phyloP scores from a whole-genome alignment of 495 filamentous ascomycete genomes.

The Neurospora sp. region DNA sequence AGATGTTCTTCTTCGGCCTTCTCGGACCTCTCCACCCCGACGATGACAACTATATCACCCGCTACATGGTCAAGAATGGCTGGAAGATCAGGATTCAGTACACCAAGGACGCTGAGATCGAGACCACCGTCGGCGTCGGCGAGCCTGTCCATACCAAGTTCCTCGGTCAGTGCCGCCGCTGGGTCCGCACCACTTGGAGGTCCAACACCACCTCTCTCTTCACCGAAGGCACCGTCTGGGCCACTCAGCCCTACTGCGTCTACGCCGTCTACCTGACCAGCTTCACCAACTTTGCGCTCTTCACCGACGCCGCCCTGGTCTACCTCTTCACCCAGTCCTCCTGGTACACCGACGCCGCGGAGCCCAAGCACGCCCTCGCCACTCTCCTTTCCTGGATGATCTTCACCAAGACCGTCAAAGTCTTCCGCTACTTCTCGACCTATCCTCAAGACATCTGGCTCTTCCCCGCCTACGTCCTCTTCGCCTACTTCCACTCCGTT shows the following conservation, averaged over 20 bases:
- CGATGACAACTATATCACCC: conserved; percentile 62
- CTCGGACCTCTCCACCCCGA: conserved; percentile 47
- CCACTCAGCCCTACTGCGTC: conserved; percentile 47
- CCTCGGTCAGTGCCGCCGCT: conserved; percentile 48
- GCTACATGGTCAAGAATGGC: conserved; percentile 44
- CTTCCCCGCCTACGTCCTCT: conserved; percentile 44
- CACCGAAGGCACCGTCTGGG: conserved; percentile 22
- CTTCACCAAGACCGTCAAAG: conserved; percentile 50
- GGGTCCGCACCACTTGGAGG: conserved; percentile 57
- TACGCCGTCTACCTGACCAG: conserved; percentile 51
- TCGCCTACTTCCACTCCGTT: conserved; percentile 50
- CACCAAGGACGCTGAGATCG: conserved; percentile 43
- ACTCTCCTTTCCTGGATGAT: conserved; percentile 31
- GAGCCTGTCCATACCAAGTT: conserved; percentile 37
- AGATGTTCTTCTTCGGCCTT: conserved; percentile 40
- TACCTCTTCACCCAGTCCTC: conserved; percentile 10
- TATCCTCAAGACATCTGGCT: conserved; percentile 47
- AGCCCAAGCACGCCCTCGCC: not conserved
- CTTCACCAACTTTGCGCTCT: conserved; percentile 48
- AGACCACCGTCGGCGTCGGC: conserved; percentile 45
- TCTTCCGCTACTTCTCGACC: conserved; percentile 46
- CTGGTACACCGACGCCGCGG: not conserved
- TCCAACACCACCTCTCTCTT: conserved; percentile 49
- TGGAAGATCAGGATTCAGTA: conserved; percentile 57
- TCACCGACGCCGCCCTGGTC: conserved; percentile 43